These are phyloP conservation scores for Eimeria necatrix DNA, from an alignment of 169 alveolate genomes.

Conservation along the genomic window DNA sequence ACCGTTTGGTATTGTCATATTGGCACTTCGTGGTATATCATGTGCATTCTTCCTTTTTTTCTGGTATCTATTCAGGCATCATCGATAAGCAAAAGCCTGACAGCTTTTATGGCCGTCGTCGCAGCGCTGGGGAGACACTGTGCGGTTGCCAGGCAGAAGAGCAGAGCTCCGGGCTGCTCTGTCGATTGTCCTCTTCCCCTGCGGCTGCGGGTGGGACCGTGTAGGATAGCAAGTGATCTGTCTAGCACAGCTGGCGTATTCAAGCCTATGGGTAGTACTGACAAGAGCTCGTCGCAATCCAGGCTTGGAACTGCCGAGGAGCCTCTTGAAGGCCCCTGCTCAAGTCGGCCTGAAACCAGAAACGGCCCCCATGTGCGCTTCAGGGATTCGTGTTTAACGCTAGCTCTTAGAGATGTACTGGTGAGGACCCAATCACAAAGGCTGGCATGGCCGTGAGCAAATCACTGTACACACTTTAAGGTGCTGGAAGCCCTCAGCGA, in stretches of 20 bases:
- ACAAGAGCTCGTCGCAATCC: too few relatives aligned
- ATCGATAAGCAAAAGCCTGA: slow-evolving; percentile 32
- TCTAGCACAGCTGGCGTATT: too few relatives aligned
- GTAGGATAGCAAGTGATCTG: too few relatives aligned
- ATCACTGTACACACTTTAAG: too few relatives aligned
- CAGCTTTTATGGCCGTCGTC: slow-evolving; percentile 46
- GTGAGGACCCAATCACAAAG: background rate
- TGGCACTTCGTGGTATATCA: too few relatives aligned
- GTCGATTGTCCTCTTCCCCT: background rate
- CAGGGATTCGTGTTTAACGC: slow-evolving; percentile 43
- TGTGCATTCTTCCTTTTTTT: background rate
- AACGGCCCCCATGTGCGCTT: slow-evolving; percentile 58
- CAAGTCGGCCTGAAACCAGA: background rate
- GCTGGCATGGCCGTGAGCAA: background rate
- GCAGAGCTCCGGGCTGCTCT: background rate
- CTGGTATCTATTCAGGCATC: slow-evolving; percentile 45
- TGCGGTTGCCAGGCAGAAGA: background rate
- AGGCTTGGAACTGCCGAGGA: too few relatives aligned
- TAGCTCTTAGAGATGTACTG: slow-evolving; percentile 26
- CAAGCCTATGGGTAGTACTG: too few relatives aligned
- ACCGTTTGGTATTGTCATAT: too few relatives aligned
- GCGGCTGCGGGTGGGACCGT: background rate
- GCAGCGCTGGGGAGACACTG: slow-evolving; percentile 55
- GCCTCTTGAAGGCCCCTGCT: background rate
- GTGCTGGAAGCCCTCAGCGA: too few relatives aligned